Conservation (phyloP, 306 rosid species). For the Sindora glabra region DNA sequence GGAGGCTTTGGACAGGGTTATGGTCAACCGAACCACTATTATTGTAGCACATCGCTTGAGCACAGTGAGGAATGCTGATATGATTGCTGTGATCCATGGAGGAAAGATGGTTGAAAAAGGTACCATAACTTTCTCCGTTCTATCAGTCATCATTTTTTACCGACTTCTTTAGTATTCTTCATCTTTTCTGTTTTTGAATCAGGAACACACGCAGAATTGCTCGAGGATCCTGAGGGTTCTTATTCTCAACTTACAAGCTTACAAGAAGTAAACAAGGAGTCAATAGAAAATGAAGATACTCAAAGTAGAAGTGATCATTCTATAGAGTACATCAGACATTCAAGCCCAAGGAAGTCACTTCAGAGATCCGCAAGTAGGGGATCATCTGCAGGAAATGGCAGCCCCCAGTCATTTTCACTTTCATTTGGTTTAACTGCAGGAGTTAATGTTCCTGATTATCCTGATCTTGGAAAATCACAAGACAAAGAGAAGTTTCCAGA, state of each 20-base stretch:
- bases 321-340: constrained; percentile 30
- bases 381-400: constrained; percentile 49
- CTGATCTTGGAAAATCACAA: constrained; percentile 12
- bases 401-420: constrained; percentile 50
- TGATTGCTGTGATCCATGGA: constrained; percentile 64
- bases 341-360: constrained; percentile 41
- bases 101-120: constrained; percentile 85
- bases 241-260: constrained; percentile 60
- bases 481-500: constrained; percentile 12
- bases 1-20: constrained; percentile 71
- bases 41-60: constrained; percentile 78
- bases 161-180: background rate
- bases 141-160: background rate
- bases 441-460: constrained; percentile 28
- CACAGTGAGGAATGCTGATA: constrained; percentile 67
- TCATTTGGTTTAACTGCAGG: constrained; percentile 52
- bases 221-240: constrained; percentile 56
- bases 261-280: constrained; percentile 49
- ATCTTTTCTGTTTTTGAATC: constrained; percentile 16
- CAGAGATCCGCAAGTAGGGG: constrained; percentile 43
- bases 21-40: constrained; percentile 69
- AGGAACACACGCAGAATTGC: constrained; percentile 55
- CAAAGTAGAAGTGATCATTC: constrained; percentile 27
- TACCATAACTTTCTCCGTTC: background rate
- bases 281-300: constrained; percentile 18